Conservation (phyloP, 2,329 filamentous ascomycete species). For the Aspergillus sp. region DNA sequence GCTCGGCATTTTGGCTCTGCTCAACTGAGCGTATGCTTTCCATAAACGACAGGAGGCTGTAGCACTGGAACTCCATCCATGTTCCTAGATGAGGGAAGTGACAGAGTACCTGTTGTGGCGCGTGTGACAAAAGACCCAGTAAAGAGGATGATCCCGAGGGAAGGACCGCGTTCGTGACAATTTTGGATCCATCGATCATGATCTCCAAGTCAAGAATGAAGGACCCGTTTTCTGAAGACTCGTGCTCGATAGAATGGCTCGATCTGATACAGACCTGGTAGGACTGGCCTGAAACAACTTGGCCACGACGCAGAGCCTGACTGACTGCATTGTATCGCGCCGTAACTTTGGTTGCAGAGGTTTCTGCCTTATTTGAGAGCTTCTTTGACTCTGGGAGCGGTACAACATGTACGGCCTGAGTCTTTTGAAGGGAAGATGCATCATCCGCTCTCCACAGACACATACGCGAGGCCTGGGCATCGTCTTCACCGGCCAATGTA, state of each 20-base stretch:
- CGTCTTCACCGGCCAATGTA: slow-evolving; percentile 11
- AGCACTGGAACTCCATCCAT: slow-evolving; percentile 22
- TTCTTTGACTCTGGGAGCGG: neutral
- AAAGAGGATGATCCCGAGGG: neutral
- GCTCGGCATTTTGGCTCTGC: slow-evolving; percentile 9
- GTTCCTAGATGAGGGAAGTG: slow-evolving; percentile 31
- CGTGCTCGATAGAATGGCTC: neutral
- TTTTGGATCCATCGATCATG: slow-evolving; percentile 19
- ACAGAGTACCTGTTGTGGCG: slow-evolving; percentile 19
- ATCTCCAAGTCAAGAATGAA: slow-evolving; percentile 15
- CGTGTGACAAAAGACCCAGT: neutral
- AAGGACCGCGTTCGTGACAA: slow-evolving; percentile 19
- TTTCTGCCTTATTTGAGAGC: neutral
- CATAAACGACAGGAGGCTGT: slow-evolving; percentile 27
- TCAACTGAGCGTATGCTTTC: slow-evolving; percentile 20
- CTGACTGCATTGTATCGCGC: slow-evolving; percentile 22
- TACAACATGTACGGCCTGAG: neutral
- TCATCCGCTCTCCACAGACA: slow-evolving; percentile 13
- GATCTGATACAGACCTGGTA: neutral
- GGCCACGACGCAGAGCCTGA: neutral
- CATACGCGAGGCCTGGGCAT: slow-evolving; percentile 10
- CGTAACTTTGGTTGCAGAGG: slow-evolving; percentile 16
- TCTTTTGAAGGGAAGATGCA: neutral
- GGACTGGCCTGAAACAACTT: neutral
- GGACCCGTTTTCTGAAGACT: slow-evolving; percentile 1